These are phyloP conservation scores for Clitocybe nebularis DNA, from an alignment of 1,284 basidiomycete species.

Conservation along the genomic window DNA sequence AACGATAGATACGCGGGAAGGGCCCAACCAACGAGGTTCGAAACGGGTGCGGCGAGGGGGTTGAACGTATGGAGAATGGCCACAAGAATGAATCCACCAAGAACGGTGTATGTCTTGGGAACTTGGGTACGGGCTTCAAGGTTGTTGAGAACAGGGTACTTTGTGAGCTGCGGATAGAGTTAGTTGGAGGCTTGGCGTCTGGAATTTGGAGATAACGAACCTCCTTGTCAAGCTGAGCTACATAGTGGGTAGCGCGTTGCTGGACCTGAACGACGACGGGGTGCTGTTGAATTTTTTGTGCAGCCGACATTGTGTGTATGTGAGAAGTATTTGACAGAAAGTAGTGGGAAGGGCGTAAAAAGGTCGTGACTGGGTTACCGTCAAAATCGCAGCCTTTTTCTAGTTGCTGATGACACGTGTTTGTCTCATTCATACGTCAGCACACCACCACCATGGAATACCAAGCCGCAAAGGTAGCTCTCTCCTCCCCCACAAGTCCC, in stretches of 20 bases:
- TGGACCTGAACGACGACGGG: constrained; percentile 79
- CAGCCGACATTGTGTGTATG: constrained; percentile 62
- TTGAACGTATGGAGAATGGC: constrained; percentile 77
- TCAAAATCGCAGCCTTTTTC: constrained; percentile 26
- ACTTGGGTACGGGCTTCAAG: constrained; percentile 89
- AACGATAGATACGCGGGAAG: constrained; percentile 85
- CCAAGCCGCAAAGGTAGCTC: constrained; percentile 30
- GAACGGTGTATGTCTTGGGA: constrained; percentile 89
- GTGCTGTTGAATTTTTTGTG: constrained; percentile 79
- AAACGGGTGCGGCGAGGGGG: constrained; percentile 75
- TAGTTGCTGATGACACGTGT: constrained; percentile 37
- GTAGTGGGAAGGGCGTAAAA: constrained; percentile 8
- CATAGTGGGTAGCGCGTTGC: constrained; percentile 72
- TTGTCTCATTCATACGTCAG: constrained; percentile 12
- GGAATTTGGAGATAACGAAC: constrained; percentile 41
- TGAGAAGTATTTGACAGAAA: constrained; percentile 6
- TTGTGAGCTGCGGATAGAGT: constrained; percentile 64
- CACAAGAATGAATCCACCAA: constrained; percentile 68
- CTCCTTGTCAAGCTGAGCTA: constrained; percentile 91
- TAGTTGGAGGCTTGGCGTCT: constrained; percentile 11
- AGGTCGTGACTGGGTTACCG: constrained; percentile 11
- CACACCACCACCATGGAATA: constrained; percentile 18
- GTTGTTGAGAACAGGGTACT: constrained; percentile 82
- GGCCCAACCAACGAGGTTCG: constrained; percentile 82
- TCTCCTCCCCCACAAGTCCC: constrained; percentile 5